phyloP scores from a whole-genome alignment of 345 rosid genomes.

The Syzygium aromaticum region DNA sequence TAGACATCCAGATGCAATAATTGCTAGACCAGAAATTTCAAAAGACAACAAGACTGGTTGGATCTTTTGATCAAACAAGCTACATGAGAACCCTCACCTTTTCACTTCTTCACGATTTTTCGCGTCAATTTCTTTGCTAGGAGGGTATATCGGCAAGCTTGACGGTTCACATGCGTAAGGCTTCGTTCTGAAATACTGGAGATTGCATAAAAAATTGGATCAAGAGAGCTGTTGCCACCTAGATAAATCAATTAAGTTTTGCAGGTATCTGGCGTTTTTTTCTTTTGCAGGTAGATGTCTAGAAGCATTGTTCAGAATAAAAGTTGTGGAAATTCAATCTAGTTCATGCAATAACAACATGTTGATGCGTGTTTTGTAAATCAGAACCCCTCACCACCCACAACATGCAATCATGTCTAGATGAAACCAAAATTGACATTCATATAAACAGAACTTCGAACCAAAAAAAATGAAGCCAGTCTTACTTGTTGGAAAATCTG shows the following conservation, averaged over 20 bases:
- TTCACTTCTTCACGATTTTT: constrained; percentile 67
- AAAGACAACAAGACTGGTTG: background rate
- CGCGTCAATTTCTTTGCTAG: constrained; percentile 92
- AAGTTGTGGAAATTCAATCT: background rate
- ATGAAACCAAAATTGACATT: background rate
- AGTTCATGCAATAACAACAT: background rate
- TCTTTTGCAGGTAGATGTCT: background rate
- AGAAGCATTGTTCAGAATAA: background rate
- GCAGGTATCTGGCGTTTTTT: background rate
- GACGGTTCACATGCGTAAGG: constrained; percentile 96
- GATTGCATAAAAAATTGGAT: constrained; percentile 1
- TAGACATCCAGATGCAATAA: background rate
- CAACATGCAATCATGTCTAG: background rate
- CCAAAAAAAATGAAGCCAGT: background rate
- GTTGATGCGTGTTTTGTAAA: background rate
- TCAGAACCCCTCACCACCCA: background rate
- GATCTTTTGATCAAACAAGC: background rate
- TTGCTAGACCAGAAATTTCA: background rate
- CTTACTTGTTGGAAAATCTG: background rate
- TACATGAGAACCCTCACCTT: constrained; percentile 35
- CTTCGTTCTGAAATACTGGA: constrained; percentile 72
- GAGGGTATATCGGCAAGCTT: constrained; percentile 83
- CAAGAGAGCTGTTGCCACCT: background rate
- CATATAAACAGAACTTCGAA: background rate
- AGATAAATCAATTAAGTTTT: background rate